Conservation (phyloP, 2,329 filamentous ascomycete genomes). For the Zarea fungicola region DNA sequence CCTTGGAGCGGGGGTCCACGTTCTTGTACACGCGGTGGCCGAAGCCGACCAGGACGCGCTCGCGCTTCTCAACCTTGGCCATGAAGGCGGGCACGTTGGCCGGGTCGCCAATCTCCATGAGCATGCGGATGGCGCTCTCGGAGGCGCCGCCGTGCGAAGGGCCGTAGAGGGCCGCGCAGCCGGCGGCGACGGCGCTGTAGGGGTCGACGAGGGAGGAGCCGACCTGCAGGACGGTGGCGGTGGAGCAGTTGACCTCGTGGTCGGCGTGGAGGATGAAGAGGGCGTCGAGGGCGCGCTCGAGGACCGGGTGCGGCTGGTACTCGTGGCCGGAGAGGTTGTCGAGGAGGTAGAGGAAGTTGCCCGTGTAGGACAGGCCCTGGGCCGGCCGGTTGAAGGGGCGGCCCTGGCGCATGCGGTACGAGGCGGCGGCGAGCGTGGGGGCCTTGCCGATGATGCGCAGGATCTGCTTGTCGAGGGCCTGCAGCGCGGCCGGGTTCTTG, state of each 20-base stretch:
- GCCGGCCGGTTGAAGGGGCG: slow-evolving; percentile 45
- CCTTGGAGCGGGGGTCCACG: slow-evolving; percentile 46
- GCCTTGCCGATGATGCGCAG: slow-evolving; percentile 48
- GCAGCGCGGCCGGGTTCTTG: slow-evolving; percentile 32
- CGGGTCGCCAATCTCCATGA: slow-evolving; percentile 45
- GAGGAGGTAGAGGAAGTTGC: slow-evolving; percentile 51
- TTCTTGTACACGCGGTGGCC: slow-evolving; percentile 52
- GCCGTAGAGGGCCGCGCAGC: slow-evolving; percentile 49
- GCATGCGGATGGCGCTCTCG: slow-evolving; percentile 50
- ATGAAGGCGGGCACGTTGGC: slow-evolving; percentile 48
- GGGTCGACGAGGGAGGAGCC: slow-evolving; percentile 53
- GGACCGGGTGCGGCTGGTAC: slow-evolving; percentile 42
- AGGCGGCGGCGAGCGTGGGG: slow-evolving; percentile 44
- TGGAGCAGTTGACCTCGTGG: slow-evolving; percentile 55
- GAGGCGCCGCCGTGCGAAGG: slow-evolving; percentile 56
- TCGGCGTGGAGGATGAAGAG: slow-evolving; percentile 54
- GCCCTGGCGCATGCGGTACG: slow-evolving; percentile 49
- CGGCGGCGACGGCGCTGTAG: slow-evolving; percentile 46
- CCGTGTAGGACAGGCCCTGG: slow-evolving; percentile 44
- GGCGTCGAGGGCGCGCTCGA: slow-evolving; percentile 46
- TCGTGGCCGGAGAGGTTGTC: slow-evolving; percentile 44
- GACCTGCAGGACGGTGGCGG: slow-evolving; percentile 50
- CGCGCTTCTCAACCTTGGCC: slow-evolving; percentile 42
- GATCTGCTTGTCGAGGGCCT: slow-evolving; percentile 46
- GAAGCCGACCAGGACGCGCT: slow-evolving; percentile 50